Conservation (phyloP, 169 alveolate species). For the Haemoproteus tartakovskyi region DNA sequence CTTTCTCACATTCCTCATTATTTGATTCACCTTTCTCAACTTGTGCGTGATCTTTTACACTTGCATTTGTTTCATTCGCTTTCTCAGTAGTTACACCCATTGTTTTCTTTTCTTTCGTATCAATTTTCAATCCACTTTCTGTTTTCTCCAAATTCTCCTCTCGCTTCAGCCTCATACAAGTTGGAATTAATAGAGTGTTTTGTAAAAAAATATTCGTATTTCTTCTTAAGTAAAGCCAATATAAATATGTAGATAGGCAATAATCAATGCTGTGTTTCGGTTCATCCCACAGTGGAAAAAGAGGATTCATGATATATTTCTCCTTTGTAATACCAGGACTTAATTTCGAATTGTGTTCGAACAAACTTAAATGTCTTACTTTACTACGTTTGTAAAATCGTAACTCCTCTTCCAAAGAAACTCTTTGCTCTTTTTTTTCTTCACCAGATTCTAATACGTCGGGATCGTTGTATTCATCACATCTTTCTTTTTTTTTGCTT, state of each 20-base stretch:
- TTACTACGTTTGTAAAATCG: constrained; percentile 11
- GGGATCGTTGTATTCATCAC: no score
- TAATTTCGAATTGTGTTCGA: constrained; percentile 50
- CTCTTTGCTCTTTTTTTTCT: no score
- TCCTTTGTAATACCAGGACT: constrained; percentile 50
- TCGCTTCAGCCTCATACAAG: constrained; percentile 61
- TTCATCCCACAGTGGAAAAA: constrained; percentile 85
- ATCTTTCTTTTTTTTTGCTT: no score
- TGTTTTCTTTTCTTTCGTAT: not conserved
- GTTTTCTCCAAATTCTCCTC: not conserved
- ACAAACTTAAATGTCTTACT: constrained; percentile 6
- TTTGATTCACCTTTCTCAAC: not conserved
- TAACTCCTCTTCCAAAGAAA: not conserved
- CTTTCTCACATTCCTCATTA: not conserved
- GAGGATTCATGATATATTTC: constrained; percentile 45
- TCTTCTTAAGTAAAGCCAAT: constrained; percentile 85
- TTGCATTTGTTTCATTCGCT: not conserved
- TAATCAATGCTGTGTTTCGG: constrained; percentile 84
- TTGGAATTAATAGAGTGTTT: constrained; percentile 79
- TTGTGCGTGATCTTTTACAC: not conserved
- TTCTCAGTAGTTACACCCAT: not conserved
- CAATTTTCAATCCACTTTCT: not conserved
- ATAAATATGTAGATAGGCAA: constrained; percentile 85
- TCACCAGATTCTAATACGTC: no score
- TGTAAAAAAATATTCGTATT: constrained; percentile 83